Evolutionary conservation across 768 basidiomycete genomes (phyloP).

Genomic region (Xerocomellus intermedius): DNA sequence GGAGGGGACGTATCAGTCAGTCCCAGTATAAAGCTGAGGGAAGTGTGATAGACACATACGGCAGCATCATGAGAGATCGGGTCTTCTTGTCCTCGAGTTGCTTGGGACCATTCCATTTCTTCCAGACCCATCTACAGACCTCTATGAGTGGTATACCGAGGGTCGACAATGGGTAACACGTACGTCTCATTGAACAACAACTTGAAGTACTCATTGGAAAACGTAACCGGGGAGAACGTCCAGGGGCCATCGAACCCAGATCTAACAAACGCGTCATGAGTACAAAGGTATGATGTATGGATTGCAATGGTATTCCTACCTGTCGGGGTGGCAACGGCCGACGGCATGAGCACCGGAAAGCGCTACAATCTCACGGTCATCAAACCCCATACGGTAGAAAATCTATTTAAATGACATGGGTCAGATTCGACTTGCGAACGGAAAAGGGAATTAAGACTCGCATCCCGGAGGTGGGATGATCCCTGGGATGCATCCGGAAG

Average conservation of each 20-base stretch:
- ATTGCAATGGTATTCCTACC: constrained; percentile 38
- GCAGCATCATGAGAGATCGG: constrained; percentile 90
- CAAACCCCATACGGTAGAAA: constrained; percentile 84
- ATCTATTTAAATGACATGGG: constrained; percentile 36
- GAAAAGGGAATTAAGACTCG: constrained; percentile 31
- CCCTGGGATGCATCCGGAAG: constrained; percentile 87
- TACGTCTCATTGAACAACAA: constrained; percentile 86
- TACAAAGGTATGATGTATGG: neutral
- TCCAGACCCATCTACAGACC: constrained; percentile 77
- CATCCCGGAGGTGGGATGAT: constrained; percentile 78
- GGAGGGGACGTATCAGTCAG: neutral
- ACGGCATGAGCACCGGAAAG: constrained; percentile 94
- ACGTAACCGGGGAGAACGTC: constrained; percentile 89
- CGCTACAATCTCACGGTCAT: constrained; percentile 96
- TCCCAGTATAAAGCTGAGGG: neutral
- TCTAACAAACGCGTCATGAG: constrained; percentile 26
- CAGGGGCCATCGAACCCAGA: constrained; percentile 90
- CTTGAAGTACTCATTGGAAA: constrained; percentile 85
- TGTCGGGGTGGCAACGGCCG: constrained; percentile 88
- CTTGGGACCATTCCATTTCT: constrained; percentile 92
- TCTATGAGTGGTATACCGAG: neutral
- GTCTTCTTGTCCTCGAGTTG: constrained; percentile 94
- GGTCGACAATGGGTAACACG: constrained; percentile 4
- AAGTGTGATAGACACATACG: constrained; percentile 48
- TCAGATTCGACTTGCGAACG: neutral